A percentile compares a stretch with the other conserved stretches of the same genome.
phyloP scores from a whole-genome alignment of 1,284 basidiomycete genomes.

The Psilocybe mexicana region DNA sequence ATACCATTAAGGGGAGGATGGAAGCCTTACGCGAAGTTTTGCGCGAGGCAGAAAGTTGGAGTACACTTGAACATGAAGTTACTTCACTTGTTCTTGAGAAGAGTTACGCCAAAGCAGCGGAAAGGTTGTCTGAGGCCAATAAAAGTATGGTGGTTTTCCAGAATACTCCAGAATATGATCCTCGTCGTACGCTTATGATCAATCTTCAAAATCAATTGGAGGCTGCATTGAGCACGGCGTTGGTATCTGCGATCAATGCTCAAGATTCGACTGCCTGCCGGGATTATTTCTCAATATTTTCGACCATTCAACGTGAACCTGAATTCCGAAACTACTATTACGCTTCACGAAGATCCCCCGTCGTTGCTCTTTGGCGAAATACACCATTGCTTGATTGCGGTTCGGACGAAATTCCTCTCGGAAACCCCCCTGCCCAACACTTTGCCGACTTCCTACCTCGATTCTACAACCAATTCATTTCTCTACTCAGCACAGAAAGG shows the following conservation, averaged over 20 bases:
- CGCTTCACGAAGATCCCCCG: constrained; percentile 66
- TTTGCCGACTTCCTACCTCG: constrained; percentile 71
- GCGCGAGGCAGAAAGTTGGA: constrained; percentile 92
- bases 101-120: constrained; percentile 83
- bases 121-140: constrained; percentile 83
- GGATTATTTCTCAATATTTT: constrained; percentile 83
- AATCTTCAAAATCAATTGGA: constrained; percentile 93
- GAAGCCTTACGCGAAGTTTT: constrained; percentile 83
- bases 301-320: constrained; percentile 83
- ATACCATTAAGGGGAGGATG: constrained; percentile 84
- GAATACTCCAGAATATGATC: constrained; percentile 87
- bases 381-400: constrained; percentile 50
- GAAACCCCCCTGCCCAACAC: constrained; percentile 26
- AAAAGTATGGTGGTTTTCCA: constrained; percentile 89
- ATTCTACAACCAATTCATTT: constrained; percentile 72
- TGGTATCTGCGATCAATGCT: constrained; percentile 79
- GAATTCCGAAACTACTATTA: constrained; percentile 95
- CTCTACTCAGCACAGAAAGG: constrained; percentile 71
- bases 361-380: constrained; percentile 72
- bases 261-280: constrained; percentile 75
- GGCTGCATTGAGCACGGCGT: constrained; percentile 81
- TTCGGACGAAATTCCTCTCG: constrained; percentile 18
- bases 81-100: constrained; percentile 77
- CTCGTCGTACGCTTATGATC: constrained; percentile 79
- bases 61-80: constrained; percentile 89